These are phyloP conservation scores for Monilinia fructigena DNA, from an alignment of 2,329 filamentous ascomycete species.

Conservation along the genomic window DNA sequence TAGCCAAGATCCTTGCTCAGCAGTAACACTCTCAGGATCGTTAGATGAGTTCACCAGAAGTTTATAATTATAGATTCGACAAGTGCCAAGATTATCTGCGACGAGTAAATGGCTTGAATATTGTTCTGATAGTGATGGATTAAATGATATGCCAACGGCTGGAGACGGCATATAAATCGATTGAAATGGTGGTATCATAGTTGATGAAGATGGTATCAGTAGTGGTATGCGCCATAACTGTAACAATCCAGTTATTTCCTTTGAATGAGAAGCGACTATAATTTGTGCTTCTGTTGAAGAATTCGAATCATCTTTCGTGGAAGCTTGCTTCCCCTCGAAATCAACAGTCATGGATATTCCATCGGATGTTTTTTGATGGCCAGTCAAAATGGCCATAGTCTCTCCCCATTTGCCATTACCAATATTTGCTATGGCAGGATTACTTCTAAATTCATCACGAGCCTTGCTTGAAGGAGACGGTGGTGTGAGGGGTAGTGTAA, in stretches of 20 bases:
- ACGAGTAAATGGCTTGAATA: constrained; percentile 58
- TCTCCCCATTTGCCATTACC: constrained; percentile 65
- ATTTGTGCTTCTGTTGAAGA: constrained; percentile 43
- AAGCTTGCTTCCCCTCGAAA: constrained; percentile 41
- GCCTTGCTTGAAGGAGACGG: constrained; percentile 60
- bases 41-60: constrained; percentile 48
- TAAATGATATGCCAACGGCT: constrained; percentile 58
- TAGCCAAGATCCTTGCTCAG: constrained; percentile 61
- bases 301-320: constrained; percentile 25
- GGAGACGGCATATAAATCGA: constrained; percentile 57
- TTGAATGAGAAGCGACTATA: constrained; percentile 60
- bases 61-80: constrained; percentile 62
- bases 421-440: constrained; percentile 53
- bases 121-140: constrained; percentile 46
- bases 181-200: constrained; percentile 54
- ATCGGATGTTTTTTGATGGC: constrained; percentile 53
- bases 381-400: constrained; percentile 52
- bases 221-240: constrained; percentile 56
- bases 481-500: constrained; percentile 60
- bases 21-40: constrained; percentile 43
- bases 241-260: constrained; percentile 58
- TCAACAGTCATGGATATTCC: constrained; percentile 55
- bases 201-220: constrained; percentile 40
- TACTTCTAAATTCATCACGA: constrained; percentile 51
- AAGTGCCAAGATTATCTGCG: constrained; percentile 54